A percentile compares a stretch with the other conserved stretches of the same genome.
Evolutionary conservation across 768 basidiomycete genomes (phyloP).

Genomic region (Boletus huronensis): DNA sequence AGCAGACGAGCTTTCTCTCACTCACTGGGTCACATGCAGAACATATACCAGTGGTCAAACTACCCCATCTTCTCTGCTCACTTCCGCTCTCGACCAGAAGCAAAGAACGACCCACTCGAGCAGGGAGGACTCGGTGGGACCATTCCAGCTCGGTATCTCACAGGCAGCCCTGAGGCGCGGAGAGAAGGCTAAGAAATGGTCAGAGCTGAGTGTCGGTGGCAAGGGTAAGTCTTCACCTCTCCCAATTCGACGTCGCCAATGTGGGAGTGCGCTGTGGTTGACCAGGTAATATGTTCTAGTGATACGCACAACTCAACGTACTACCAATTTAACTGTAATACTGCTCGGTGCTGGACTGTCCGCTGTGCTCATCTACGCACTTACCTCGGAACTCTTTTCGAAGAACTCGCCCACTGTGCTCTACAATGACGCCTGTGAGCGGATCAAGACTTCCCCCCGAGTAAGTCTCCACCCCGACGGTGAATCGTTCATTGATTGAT

Average conservation of each 20-base stretch:
- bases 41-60: slow-evolving; percentile 50
- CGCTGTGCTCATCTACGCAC: slow-evolving; percentile 66
- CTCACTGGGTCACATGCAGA: slow-evolving; percentile 7
- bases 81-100: slow-evolving; percentile 62
- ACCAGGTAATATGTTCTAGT: slow-evolving; percentile 4
- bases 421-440: slow-evolving; percentile 57
- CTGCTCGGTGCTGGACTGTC: slow-evolving; percentile 80
- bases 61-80: slow-evolving; percentile 50
- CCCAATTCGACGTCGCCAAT: not conserved
- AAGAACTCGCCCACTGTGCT: slow-evolving; percentile 83
- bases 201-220: slow-evolving; percentile 68
- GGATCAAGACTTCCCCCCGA: slow-evolving; percentile 44
- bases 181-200: slow-evolving; percentile 70
- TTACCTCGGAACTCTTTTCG: slow-evolving; percentile 84
- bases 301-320: slow-evolving; percentile 43
- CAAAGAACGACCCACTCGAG: slow-evolving; percentile 36
- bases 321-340: slow-evolving; percentile 51
- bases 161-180: slow-evolving; percentile 51
- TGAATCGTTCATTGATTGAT: not conserved
- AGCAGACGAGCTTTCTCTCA: not conserved
- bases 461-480: slow-evolving; percentile 29
- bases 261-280: not conserved
- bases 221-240: slow-evolving; percentile 52
- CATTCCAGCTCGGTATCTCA: slow-evolving; percentile 71
- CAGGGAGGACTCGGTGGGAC: slow-evolving; percentile 64